Conservation (phyloP, 164 flowering plant genomes). For the Protea cynaroides region DNA sequence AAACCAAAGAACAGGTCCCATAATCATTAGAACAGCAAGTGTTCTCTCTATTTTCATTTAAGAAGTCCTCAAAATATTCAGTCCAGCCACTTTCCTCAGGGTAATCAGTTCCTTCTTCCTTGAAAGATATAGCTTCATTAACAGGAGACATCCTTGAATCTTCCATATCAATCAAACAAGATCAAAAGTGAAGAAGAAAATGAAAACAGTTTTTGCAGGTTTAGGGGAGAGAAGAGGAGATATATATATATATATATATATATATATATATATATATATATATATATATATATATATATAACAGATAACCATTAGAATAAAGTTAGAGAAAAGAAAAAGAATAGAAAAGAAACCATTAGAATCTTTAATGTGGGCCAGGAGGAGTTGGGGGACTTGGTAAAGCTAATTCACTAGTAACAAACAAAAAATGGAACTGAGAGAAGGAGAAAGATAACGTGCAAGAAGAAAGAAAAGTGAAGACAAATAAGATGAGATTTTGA, state of each 20-base stretch:
- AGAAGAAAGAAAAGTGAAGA: background rate
- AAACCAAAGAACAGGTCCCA: slow-evolving; percentile 32
- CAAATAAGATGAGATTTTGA: too few relatives aligned
- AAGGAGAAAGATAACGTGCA: background rate
- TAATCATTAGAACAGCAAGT: slow-evolving; percentile 8
- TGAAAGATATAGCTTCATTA: slow-evolving; percentile 12
- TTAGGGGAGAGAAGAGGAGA: background rate
- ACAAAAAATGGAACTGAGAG: too few relatives aligned
- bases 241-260: too few relatives aligned
- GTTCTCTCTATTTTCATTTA: slow-evolving; percentile 12
- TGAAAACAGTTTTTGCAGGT: background rate
- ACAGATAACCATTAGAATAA: background rate
- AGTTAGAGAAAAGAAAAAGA: too few relatives aligned
- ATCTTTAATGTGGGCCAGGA: background rate
- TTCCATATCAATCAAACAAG: background rate
- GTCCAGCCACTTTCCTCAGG: slow-evolving; percentile 66
- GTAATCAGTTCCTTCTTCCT: slow-evolving; percentile 8
- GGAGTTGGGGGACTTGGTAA: background rate
- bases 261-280: too few relatives aligned
- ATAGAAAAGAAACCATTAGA: background rate
- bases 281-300: too few relatives aligned
- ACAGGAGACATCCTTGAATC: slow-evolving; percentile 17
- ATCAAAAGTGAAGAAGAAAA: background rate
- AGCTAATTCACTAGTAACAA: too few relatives aligned
- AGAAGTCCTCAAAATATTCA: slow-evolving; percentile 51